Conservation (phyloP, 129 eudicot genomes). For the Tagetes erecta region DNA sequence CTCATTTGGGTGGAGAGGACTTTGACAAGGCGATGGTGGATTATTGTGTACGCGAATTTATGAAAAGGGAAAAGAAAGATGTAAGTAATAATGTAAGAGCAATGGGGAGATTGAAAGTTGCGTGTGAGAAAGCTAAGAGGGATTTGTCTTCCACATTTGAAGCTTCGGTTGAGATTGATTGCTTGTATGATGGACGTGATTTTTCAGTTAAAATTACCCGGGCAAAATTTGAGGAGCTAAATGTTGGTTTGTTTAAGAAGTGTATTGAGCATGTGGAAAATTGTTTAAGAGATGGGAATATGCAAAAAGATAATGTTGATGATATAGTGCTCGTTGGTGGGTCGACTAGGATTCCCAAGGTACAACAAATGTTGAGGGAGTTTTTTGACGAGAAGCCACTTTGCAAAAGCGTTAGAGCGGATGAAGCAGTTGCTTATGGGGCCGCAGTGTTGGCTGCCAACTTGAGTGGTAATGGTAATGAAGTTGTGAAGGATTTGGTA, state of each 20-base stretch:
- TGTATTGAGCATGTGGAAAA: neutral
- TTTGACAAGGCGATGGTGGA: neutral
- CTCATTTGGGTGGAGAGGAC: constrained; percentile 4
- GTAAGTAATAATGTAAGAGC: neutral
- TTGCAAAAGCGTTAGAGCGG: neutral
- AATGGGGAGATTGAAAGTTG: neutral
- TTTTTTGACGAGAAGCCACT: neutral
- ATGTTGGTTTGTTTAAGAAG: neutral
- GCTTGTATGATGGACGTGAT: neutral
- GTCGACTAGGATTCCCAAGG: constrained; percentile 1
- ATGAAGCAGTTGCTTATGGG: neutral
- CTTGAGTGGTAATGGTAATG: neutral
- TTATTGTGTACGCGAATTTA: neutral
- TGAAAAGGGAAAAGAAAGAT: neutral
- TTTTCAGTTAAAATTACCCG: neutral
- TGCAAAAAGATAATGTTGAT: neutral
- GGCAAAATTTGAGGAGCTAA: neutral
- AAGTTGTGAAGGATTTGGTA: neutral
- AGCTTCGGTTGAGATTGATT: neutral
- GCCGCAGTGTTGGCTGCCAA: constrained; percentile 3
- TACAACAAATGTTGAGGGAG: neutral
- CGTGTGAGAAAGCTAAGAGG: neutral
- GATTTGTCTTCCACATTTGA: neutral
- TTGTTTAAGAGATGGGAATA: neutral
- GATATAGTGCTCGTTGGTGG: constrained; percentile 2